phyloP scores from a whole-genome alignment of 768 basidiomycete genomes.

The Boletus vermiculosoides region DNA sequence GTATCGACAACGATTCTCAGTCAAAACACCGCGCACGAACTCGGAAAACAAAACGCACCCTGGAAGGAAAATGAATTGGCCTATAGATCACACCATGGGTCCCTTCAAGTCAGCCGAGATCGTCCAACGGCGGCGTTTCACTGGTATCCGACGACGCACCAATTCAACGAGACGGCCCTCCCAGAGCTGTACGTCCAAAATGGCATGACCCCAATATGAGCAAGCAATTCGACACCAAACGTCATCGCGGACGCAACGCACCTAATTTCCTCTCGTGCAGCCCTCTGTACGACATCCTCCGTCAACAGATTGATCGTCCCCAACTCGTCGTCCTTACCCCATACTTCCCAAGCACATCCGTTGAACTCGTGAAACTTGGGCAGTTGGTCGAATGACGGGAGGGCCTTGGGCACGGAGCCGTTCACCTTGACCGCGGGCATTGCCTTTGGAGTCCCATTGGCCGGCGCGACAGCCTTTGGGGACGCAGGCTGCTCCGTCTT shows the following conservation, averaged over 20 bases:
- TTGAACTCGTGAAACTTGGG: conserved; percentile 39
- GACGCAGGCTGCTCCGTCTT: conserved; percentile 10
- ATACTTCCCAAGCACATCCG: conserved; percentile 70
- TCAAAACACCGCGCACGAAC: neutral
- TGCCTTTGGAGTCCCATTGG: neutral
- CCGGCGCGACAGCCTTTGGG: neutral
- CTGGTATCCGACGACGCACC: conserved; percentile 38
- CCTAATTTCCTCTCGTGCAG: conserved; percentile 58
- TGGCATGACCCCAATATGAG: neutral
- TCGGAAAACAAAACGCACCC: conserved; percentile 37
- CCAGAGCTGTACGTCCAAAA: conserved; percentile 42
- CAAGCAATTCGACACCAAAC: neutral
- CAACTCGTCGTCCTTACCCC: conserved; percentile 64
- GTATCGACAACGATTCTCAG: neutral
- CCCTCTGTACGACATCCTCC: conserved; percentile 55
- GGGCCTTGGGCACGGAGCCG: conserved; percentile 27
- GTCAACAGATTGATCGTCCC: conserved; percentile 69
- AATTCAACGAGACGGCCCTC: conserved; percentile 57
- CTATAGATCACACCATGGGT: conserved; percentile 28
- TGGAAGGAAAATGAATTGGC: conserved; percentile 67
- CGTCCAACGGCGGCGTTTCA: neutral
- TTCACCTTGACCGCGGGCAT: neutral
- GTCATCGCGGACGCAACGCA: conserved; percentile 29
- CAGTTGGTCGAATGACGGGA: conserved; percentile 50
- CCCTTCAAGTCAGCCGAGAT: conserved; percentile 1